Conservation (phyloP, 768 basidiomycete species). For the Russula sp. region DNA sequence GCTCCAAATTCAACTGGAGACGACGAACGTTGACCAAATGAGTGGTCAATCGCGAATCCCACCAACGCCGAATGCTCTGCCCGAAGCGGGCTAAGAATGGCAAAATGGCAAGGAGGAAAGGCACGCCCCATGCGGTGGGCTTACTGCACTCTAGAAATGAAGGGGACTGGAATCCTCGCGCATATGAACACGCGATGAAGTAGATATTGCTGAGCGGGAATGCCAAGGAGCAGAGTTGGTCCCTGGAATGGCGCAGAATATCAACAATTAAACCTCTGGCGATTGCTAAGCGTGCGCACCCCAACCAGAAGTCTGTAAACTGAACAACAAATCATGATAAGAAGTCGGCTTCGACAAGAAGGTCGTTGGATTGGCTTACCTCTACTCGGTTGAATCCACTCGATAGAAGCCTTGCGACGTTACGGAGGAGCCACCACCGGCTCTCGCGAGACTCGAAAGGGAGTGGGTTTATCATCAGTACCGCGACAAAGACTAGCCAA, state of each 20-base stretch:
- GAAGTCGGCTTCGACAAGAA: neutral
- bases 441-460: constrained; percentile 55
- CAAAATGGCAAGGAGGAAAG: constrained; percentile 50
- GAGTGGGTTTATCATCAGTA: constrained; percentile 69
- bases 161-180: constrained; percentile 41
- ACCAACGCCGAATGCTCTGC: constrained; percentile 84
- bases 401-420: constrained; percentile 50
- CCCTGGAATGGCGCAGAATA: constrained; percentile 35
- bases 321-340: constrained; percentile 23
- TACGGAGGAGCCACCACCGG: constrained; percentile 76
- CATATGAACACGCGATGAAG: constrained; percentile 69
- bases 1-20: neutral
- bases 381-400: constrained; percentile 72
- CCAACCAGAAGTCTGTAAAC: constrained; percentile 89
- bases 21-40: constrained; percentile 81
- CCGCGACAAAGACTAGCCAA: constrained; percentile 61
- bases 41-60: constrained; percentile 61
- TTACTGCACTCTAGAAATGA: constrained; percentile 43
- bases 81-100: constrained; percentile 73
- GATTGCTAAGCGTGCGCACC: constrained; percentile 38
- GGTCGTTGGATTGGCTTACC: constrained; percentile 34
- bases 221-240: constrained; percentile 74
- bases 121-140: constrained; percentile 49
- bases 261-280: neutral
- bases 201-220: constrained; percentile 70